Conservation (phyloP, 768 basidiomycete species). For the Boletus rex-veris region DNA sequence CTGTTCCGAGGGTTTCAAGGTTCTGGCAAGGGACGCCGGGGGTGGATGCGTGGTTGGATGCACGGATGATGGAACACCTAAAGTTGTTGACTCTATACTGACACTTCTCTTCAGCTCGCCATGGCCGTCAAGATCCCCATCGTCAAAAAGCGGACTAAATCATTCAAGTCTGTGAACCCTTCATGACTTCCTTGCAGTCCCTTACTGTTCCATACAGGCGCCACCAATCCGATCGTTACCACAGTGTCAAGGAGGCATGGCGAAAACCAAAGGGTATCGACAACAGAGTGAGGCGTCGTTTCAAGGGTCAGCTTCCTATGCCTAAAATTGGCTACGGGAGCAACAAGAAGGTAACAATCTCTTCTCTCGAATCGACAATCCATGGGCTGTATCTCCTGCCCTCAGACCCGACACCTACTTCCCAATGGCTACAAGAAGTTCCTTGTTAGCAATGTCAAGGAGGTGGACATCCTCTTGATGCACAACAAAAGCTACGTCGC, state of each 20-base stretch:
- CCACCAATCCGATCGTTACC: slow-evolving; percentile 98
- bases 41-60: slow-evolving; percentile 23
- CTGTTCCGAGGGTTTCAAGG: neutral
- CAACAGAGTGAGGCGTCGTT: slow-evolving; percentile 92
- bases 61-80: slow-evolving; percentile 20
- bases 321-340: slow-evolving; percentile 86
- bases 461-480: slow-evolving; percentile 94
- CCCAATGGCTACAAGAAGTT: slow-evolving; percentile 97
- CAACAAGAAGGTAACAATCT: slow-evolving; percentile 67
- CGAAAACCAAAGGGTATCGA: slow-evolving; percentile 99
- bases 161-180: slow-evolving; percentile 81
- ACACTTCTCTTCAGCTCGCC: slow-evolving; percentile 27
- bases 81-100: slow-evolving; percentile 8
- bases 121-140: slow-evolving; percentile 60
- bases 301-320: slow-evolving; percentile 96
- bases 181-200: slow-evolving; percentile 1
- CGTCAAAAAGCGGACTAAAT: slow-evolving; percentile 96
- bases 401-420: slow-evolving; percentile 87
- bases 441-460: slow-evolving; percentile 89
- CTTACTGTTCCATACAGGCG: slow-evolving; percentile 53
- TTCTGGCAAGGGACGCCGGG: neutral
- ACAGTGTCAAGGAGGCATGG: slow-evolving; percentile 97
- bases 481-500: slow-evolving; percentile 96
- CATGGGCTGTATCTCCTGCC: slow-evolving; percentile 1
- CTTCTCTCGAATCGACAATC: neutral